phyloP scores from a whole-genome alignment of 1,139 yeast species.

The Candida buenavistaensis region DNA sequence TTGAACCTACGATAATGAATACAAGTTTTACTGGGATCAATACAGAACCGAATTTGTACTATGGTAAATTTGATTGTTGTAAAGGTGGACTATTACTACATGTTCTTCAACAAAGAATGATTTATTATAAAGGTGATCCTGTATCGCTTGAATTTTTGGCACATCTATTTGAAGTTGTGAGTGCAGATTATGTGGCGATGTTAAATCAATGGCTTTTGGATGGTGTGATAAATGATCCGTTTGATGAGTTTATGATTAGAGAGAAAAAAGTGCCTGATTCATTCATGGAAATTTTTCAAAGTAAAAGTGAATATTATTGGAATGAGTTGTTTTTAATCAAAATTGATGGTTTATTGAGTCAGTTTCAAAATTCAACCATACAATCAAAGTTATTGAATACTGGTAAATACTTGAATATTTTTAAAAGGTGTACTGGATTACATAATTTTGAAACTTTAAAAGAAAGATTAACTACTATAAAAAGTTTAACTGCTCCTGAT shows the following conservation, averaged over 20 bases:
- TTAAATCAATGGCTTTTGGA: conserved; percentile 74
- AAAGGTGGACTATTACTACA: conserved; percentile 70
- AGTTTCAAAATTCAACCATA: conserved; percentile 53
- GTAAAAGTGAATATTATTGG: conserved; percentile 80
- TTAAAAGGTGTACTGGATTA: conserved; percentile 56
- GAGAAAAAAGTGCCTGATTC: conserved; percentile 35
- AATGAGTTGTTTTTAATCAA: conserved; percentile 76
- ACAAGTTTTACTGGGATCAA: conserved; percentile 5
- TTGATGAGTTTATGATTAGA: conserved; percentile 77
- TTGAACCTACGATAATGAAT: conserved; percentile 47
- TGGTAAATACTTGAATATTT: conserved; percentile 81
- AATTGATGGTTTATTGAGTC: conserved; percentile 73
- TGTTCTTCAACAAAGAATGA: conserved; percentile 59
- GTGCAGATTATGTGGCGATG: conserved; percentile 65
- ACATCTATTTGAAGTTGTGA: conserved; percentile 55
- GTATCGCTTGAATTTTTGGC: conserved; percentile 53
- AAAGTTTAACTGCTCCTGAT: conserved; percentile 56
- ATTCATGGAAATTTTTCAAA: conserved; percentile 37
- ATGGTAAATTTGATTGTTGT: conserved; percentile 45
- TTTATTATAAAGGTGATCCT: conserved; percentile 66
- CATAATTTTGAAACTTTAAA: conserved; percentile 32
- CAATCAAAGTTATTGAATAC: conserved; percentile 72
- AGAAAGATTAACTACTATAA: conserved; percentile 30
- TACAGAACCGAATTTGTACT: conserved; percentile 20
- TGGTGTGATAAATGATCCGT: conserved; percentile 78